Conservation (phyloP, 169 alveolate genomes). For the Plasmodium sp. region DNA sequence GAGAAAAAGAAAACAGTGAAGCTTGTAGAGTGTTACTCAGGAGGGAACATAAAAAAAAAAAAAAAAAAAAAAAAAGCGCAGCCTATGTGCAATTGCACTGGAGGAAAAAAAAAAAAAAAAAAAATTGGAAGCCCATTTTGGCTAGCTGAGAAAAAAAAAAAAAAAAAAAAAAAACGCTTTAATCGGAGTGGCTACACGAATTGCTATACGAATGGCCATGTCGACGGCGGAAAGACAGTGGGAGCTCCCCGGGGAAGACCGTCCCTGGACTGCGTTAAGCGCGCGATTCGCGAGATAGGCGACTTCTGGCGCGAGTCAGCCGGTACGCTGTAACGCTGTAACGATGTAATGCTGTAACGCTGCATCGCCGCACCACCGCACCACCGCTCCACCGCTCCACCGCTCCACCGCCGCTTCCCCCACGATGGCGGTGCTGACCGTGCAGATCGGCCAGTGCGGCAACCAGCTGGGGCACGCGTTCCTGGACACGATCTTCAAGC, state of each 20-base stretch:
- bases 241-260: neutral
- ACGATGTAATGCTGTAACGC: neutral
- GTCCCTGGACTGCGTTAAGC: neutral
- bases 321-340: no score
- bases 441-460: constrained; percentile 73
- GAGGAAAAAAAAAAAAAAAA: neutral
- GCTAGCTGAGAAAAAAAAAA: neutral
- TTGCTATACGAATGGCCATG: neutral
- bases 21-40: neutral
- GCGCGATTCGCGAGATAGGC: neutral
- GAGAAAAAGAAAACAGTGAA: neutral
- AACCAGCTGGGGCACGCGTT: constrained; percentile 43
- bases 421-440: constrained; percentile 37
- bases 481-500: constrained; percentile 18
- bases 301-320: neutral
- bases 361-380: neutral
- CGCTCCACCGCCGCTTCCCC: neutral
- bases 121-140: neutral
- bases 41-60: neutral
- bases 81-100: neutral
- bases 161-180: neutral
- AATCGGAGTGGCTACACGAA: neutral
- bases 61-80: neutral
- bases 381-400: neutral
- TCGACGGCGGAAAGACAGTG: neutral